Percentiles rank a stretch among this genome's conserved stretches.
Conservation (phyloP, 768 basidiomycete genomes). For the Pleurotus djamor region DNA sequence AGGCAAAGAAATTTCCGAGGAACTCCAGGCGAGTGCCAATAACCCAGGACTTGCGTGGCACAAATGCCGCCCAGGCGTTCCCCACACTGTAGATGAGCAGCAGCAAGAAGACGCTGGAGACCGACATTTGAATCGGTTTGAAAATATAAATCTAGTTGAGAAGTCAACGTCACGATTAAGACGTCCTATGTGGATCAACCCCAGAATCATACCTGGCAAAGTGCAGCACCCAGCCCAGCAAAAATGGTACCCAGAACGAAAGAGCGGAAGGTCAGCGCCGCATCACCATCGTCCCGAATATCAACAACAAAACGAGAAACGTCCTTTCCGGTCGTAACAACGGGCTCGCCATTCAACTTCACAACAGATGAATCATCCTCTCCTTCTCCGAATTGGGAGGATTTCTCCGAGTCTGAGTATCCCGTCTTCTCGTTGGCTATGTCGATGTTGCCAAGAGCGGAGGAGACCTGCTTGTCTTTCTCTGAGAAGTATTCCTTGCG, state of each 20-base stretch:
- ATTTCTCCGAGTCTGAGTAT: constrained; percentile 7
- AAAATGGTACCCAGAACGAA: constrained; percentile 52
- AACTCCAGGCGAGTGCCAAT: constrained; percentile 39
- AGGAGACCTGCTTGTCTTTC: background rate
- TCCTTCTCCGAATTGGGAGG: constrained; percentile 13
- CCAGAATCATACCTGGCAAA: constrained; percentile 43
- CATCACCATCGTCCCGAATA: constrained; percentile 54
- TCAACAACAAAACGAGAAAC: constrained; percentile 57
- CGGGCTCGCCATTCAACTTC: constrained; percentile 35
- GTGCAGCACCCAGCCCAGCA: constrained; percentile 56
- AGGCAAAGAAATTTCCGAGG: constrained; percentile 36
- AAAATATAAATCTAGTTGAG: constrained; percentile 50
- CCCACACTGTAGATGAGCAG: constrained; percentile 53
- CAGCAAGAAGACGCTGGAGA: constrained; percentile 57
- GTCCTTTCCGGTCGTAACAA: constrained; percentile 44
- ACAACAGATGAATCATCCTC: constrained; percentile 20
- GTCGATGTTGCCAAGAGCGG: background rate
- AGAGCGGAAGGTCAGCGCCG: constrained; percentile 55
- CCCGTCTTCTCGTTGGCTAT: background rate
- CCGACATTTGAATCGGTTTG: constrained; percentile 51
- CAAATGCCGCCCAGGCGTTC: constrained; percentile 43
- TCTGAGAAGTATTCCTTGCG: background rate
- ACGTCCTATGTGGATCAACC: background rate
- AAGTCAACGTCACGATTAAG: background rate
- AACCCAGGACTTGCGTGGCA: constrained; percentile 40